These are phyloP conservation scores for Phytophthora citricola DNA, from an alignment of 352 stramenopile genomes.

Conservation along the genomic window DNA sequence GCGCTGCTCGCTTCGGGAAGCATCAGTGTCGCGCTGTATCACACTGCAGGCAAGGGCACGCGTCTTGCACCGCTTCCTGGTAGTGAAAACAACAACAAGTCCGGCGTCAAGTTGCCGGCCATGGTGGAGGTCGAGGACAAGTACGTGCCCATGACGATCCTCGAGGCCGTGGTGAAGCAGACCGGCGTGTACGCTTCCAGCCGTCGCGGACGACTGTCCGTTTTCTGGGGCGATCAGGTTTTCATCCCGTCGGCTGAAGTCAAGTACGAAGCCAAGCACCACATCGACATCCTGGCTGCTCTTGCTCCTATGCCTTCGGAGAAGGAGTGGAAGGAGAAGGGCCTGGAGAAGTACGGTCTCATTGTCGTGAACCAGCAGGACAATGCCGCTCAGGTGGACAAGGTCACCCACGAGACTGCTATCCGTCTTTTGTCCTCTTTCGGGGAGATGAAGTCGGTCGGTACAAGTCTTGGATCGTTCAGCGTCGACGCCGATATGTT, in stretches of 20 bases:
- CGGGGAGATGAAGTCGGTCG: slow-evolving; percentile 95
- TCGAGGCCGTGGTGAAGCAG: slow-evolving; percentile 98
- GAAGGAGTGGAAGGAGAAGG: slow-evolving; percentile 95
- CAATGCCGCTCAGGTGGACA: slow-evolving; percentile 96
- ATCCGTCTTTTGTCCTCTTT: slow-evolving; percentile 93
- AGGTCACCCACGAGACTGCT: slow-evolving; percentile 97
- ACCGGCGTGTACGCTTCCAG: slow-evolving; percentile 97
- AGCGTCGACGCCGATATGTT: slow-evolving; percentile 95
- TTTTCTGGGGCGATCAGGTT: slow-evolving; percentile 99
- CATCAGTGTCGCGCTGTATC: slow-evolving; percentile 96
- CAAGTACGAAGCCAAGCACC: slow-evolving; percentile 94
- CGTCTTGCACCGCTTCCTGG: slow-evolving; percentile 96
- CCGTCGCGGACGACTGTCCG: slow-evolving; percentile 93
- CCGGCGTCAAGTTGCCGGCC: slow-evolving; percentile 97
- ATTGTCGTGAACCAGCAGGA: slow-evolving; percentile 96
- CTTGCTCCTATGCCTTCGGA: slow-evolving; percentile 93
- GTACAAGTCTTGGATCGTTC: slow-evolving; percentile 96
- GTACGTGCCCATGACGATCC: slow-evolving; percentile 95
- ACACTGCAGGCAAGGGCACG: slow-evolving; percentile 98
- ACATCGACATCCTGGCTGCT: slow-evolving; percentile 98
- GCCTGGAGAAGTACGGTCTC: slow-evolving; percentile 98
- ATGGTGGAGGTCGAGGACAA: slow-evolving; percentile 90
- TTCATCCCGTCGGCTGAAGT: slow-evolving; percentile 96
- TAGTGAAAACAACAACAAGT: slow-evolving; percentile 99
- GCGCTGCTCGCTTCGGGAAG: slow-evolving; percentile 68